Evolutionary conservation across 805 yeast genomes (phyloP).

Genomic region (Alloascoidea hylecoeti): DNA sequence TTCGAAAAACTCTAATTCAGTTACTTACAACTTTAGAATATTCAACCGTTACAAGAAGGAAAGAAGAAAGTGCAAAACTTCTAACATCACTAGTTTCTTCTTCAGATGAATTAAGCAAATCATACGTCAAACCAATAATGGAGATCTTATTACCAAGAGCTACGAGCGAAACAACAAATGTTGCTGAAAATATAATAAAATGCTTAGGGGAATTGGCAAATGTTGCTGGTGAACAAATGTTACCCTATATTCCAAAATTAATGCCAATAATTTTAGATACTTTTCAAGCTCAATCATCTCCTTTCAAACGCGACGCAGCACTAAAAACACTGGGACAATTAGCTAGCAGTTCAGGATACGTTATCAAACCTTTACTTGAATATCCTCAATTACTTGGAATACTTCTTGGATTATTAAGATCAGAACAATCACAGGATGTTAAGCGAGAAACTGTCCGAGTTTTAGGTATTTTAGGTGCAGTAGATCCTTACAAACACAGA

Average conservation of each 20-base stretch:
- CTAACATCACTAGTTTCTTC: constrained; percentile 61
- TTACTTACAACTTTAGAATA: constrained; percentile 74
- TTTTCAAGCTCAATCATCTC: constrained; percentile 86
- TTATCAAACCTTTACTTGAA: constrained; percentile 82
- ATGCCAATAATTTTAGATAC: constrained; percentile 85
- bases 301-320: constrained; percentile 80
- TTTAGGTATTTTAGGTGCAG: constrained; percentile 88
- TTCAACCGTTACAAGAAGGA: constrained; percentile 58
- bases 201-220: constrained; percentile 84
- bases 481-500: constrained; percentile 92
- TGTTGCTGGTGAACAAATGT: constrained; percentile 79
- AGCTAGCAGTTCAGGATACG: constrained; percentile 86
- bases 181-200: constrained; percentile 71
- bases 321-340: constrained; percentile 77
- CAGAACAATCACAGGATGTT: constrained; percentile 61
- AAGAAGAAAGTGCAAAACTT: constrained; percentile 77
- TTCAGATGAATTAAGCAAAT: constrained; percentile 72
- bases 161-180: constrained; percentile 58
- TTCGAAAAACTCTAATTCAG: constrained; percentile 77
- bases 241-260: constrained; percentile 52
- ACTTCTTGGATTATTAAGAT: constrained; percentile 65
- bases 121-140: constrained; percentile 85
- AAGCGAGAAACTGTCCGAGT: constrained; percentile 82
- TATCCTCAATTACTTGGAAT: constrained; percentile 83
- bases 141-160: constrained; percentile 72